Evolutionary conservation across 331 rosid genomes (phyloP).

Genomic region (Rhamnella rubrinervis): DNA sequence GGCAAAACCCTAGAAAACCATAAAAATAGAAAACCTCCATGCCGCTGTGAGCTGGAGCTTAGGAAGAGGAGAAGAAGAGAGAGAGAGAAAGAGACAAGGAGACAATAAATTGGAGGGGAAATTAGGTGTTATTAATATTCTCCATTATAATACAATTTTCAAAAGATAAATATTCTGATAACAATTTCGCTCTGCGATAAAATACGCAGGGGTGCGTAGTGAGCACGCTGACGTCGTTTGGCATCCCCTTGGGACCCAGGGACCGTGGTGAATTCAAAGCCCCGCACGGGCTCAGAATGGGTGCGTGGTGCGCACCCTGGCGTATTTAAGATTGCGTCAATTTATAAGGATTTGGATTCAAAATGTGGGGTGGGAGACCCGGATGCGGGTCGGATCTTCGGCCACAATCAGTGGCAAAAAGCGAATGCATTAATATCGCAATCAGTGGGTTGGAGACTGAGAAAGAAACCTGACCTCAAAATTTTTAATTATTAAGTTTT

Average conservation of each 20-base stretch:
- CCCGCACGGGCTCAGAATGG: background rate
- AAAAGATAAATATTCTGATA: slow-evolving; percentile 23
- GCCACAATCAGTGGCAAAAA: slow-evolving; percentile 37
- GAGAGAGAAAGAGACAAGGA: slow-evolving; percentile 22
- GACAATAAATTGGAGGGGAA: slow-evolving; percentile 41
- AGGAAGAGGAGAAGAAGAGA: slow-evolving; percentile 11
- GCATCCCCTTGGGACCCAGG: no score
- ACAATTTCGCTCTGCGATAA: slow-evolving; percentile 2
- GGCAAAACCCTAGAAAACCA: slow-evolving; percentile 24
- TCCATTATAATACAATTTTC: slow-evolving; percentile 10
- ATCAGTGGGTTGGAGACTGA: slow-evolving; percentile 32
- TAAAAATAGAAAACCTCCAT: slow-evolving; percentile 42
- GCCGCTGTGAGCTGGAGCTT: slow-evolving; percentile 48
- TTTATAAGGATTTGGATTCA: background rate
- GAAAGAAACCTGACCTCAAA: slow-evolving; percentile 22
- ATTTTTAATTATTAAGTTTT: background rate
- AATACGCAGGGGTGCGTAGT: background rate
- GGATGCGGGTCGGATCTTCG: slow-evolving; percentile 9
- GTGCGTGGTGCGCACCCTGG: slow-evolving; percentile 28
- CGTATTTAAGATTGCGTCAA: background rate
- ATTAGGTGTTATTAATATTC: slow-evolving; percentile 24
- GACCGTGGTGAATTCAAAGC: no score
- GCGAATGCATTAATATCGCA: slow-evolving; percentile 33
- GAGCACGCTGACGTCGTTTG: background rate
- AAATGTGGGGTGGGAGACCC: background rate